Base-by-base conservation (phyloP, 306 rosid genomes). In the Potentilla sterilis region DNA sequence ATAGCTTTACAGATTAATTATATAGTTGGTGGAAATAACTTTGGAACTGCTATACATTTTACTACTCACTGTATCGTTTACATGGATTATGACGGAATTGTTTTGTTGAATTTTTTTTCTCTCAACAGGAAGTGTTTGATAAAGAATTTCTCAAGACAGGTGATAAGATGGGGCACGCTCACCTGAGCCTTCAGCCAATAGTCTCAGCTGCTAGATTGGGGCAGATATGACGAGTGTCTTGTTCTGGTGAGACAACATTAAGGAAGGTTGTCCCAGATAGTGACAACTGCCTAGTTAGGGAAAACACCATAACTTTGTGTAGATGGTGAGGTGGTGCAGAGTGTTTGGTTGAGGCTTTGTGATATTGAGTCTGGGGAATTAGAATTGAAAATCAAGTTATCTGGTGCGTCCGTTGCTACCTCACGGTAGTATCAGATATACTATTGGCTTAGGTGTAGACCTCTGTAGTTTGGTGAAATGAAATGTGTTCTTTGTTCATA, bases 101-200 rank as follows among this genome's bases (percentile, higher is more conserved):
- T 40, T 73, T 69, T 75, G 1, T n/a, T 28, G 28, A 28, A 0
- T 28, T 28, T 28, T 28, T 28, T n/a, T 54, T 54, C 37, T 70
- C 9, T 42, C 61, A 13, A 51, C 55, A 96, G 99, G 99, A 96
- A 87, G 98, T 96, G 49, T 96, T 96, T 72, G 98, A 96, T 63
- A 95, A 92, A 83, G 97, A 92, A 83, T 93, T 90, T 67, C 85
- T 92, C 84, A 95, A 95, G 88, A 69, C 92, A 14, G 99, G 92
- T 82, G 98, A 95, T 86, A 87, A 96, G 81, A 96, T 96, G 99
- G 99, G 99, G 52, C 88, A 85, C 80, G 99, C 98, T 11, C 81
- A 88, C 77, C 82, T 96, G 66, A 90, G 81, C 83, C 98, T 96
- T 75, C 96, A 92, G 77, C 99, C 99, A 9, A 62, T 92, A 72